Percentiles rank a stretch among this genome's conserved stretches.
phyloP scores from a whole-genome alignment of 2,329 filamentous ascomycete genomes.

The Hypoxylon sp. region DNA sequence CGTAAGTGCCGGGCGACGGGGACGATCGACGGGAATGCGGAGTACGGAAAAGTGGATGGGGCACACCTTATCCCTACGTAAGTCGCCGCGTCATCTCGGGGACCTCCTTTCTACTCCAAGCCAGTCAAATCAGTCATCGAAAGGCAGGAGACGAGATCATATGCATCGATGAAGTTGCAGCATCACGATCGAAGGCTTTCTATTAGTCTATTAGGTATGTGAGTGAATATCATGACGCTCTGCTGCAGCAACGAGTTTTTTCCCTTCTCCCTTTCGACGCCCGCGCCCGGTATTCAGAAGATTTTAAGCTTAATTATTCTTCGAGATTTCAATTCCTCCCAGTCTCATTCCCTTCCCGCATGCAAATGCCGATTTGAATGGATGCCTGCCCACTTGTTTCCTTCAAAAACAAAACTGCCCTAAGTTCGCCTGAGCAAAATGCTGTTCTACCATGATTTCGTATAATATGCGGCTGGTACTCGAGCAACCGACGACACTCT shows the following conservation, averaged over 20 bases:
- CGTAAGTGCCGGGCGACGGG: constrained; percentile 15
- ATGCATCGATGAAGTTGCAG: neutral
- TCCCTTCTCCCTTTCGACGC: constrained; percentile 10
- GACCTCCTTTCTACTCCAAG: constrained; percentile 3
- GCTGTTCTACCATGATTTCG: constrained; percentile 40
- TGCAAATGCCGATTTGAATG: constrained; percentile 35
- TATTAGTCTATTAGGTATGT: constrained; percentile 28
- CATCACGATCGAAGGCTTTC: constrained; percentile 11
- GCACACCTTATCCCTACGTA: constrained; percentile 21
- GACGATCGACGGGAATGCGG: constrained; percentile 28
- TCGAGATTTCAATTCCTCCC: constrained; percentile 18
- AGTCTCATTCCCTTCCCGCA: constrained; percentile 14
- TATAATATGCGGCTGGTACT: constrained; percentile 24
- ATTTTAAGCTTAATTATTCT: constrained; percentile 36
- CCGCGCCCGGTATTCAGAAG: constrained; percentile 29
- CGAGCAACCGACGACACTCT: constrained; percentile 16
- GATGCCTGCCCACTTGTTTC: constrained; percentile 28
- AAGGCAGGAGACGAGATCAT: neutral
- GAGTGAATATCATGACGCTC: constrained; percentile 11
- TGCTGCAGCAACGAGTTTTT: constrained; percentile 10
- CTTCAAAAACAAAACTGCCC: constrained; percentile 27
- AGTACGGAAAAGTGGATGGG: constrained; percentile 21
- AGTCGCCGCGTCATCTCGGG: constrained; percentile 12
- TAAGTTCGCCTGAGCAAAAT: constrained; percentile 42
- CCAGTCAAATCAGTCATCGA: constrained; percentile 7